A percentile compares a stretch with the other conserved stretches of the same genome.
Conservation (phyloP, 2,329 filamentous ascomycete species). For the Exophiala spinifera region DNA sequence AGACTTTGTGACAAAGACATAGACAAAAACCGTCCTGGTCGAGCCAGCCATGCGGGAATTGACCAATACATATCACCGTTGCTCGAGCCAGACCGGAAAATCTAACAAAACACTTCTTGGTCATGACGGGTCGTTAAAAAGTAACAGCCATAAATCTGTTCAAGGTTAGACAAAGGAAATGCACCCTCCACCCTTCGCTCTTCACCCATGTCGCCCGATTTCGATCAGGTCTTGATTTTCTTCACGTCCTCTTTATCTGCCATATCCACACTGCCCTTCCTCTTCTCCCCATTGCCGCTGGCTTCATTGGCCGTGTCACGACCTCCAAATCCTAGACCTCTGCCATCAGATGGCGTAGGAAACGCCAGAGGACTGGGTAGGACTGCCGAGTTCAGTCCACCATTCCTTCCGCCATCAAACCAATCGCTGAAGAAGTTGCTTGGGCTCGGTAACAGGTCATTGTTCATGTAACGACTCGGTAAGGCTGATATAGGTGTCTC, state of each 20-base stretch:
- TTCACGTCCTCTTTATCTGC: constrained; percentile 23
- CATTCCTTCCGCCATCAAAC: constrained; percentile 49
- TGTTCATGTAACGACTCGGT: constrained; percentile 84
- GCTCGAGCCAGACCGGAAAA: no score
- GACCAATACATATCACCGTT: no score
- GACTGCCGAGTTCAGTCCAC: constrained; percentile 69
- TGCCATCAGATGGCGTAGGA: constrained; percentile 54
- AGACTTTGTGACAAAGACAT: no score
- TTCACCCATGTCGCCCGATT: not conserved
- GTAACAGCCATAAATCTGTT: not conserved
- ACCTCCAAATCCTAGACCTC: constrained; percentile 22
- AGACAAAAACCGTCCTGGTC: no score
- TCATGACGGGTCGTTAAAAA: not conserved
- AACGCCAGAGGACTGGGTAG: constrained; percentile 91
- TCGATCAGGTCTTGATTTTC: constrained; percentile 25
- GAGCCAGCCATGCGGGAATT: no score
- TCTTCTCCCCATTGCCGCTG: constrained; percentile 23
- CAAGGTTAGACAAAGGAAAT: no score
- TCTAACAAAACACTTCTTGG: not conserved
- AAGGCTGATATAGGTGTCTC: constrained; percentile 91
- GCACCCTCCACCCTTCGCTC: not conserved
- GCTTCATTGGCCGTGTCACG: constrained; percentile 16
- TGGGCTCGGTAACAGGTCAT: constrained; percentile 83
- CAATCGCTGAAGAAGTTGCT: constrained; percentile 91
- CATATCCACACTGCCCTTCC: constrained; percentile 23